These are phyloP conservation scores for Cryphonectria carpinicola DNA, from an alignment of 2,329 filamentous ascomycete genomes.

Conservation along the genomic window DNA sequence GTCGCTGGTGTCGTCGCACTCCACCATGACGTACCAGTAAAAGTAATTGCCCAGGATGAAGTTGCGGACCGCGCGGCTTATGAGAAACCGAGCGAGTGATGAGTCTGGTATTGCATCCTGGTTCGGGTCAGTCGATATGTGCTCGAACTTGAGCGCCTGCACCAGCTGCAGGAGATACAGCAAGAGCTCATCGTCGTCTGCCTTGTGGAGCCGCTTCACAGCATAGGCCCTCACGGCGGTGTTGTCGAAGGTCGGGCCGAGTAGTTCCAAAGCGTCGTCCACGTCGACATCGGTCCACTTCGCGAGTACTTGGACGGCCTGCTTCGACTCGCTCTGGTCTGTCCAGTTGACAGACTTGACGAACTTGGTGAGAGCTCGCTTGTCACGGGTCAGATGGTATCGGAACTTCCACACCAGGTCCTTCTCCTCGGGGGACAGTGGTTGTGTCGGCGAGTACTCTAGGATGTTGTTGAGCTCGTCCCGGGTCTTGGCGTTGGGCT, in stretches of 20 bases:
- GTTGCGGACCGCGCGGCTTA: conserved; percentile 84
- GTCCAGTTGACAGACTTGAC: conserved; percentile 97
- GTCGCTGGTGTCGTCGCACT: conserved; percentile 83
- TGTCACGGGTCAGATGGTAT: conserved; percentile 91
- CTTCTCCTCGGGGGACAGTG: conserved; percentile 86
- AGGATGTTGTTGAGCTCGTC: conserved; percentile 92
- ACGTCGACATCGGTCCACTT: conserved; percentile 98
- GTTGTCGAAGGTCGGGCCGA: conserved; percentile 92
- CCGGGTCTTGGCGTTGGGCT: conserved; percentile 92
- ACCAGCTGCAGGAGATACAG: conserved; percentile 93
- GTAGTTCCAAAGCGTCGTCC: conserved; percentile 90
- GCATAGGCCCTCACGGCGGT: conserved; percentile 88
- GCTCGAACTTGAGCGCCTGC: conserved; percentile 93
- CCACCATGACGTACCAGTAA: conserved; percentile 98
- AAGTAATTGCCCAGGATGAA: conserved; percentile 93
- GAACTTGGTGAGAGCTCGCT: conserved; percentile 91
- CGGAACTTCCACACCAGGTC: conserved; percentile 97
- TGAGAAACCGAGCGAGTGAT: conserved; percentile 86
- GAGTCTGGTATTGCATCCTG: conserved; percentile 72
- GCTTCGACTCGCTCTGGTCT: conserved; percentile 80
- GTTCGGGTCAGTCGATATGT: conserved; percentile 66
- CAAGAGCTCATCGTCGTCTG: conserved; percentile 88
- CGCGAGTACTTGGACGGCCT: conserved; percentile 85
- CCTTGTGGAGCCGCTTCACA: conserved; percentile 86
- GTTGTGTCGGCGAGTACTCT: conserved; percentile 89